Base-by-base conservation (phyloP, 1,284 basidiomycete species). In the Pascua guehoae region DNA sequence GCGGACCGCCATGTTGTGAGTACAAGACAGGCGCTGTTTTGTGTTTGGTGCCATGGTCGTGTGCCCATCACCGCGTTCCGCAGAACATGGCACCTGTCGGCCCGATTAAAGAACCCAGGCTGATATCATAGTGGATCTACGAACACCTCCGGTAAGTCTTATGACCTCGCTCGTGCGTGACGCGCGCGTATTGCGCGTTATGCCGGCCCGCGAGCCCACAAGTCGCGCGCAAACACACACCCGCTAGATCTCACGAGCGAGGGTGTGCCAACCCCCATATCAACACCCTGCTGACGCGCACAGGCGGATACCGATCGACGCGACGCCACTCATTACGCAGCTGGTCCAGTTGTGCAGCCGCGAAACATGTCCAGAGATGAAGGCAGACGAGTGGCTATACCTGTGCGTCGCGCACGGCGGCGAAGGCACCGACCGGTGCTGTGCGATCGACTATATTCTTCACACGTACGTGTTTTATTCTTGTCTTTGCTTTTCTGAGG, bases 321-420 rank as follows among this genome's bases (percentile, higher is more conserved):
- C 97, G 16, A 88, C 90, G 0, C 91, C 93, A 0, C 84, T 97
- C 52, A 86, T 98, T 50, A 90, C 88, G 3, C 85, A 86, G 66
- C 81, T 98, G 16, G 87, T 95, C 68, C 83, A 86, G 61, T 87
- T 90, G 69, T 98, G 94, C 70, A 88, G 85, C 10, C 84, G 88
- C 42, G 77, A 82, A 51, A 85, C 88, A 10, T 98, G 94, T 79
- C 89, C 90, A 2, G 88, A 95, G 74, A 97, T 98, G 94, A 95
- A 95, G 74, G 93, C 94, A 14, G 90, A 88, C 51, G 91, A 97
- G 80, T 97, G 94, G 91, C 82, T 92, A 45, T 98, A 95, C 77
- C 80, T 98, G 4, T 98, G 95, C 69, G 93, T 95, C 37, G 92
- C 93, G 0, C 94, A 97, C 67, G 71, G 69, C 9, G 65, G 63